Evolutionary conservation across 495 filamentous ascomycete genomes (phyloP).

Genomic region (Thermochaetoides thermophila): DNA sequence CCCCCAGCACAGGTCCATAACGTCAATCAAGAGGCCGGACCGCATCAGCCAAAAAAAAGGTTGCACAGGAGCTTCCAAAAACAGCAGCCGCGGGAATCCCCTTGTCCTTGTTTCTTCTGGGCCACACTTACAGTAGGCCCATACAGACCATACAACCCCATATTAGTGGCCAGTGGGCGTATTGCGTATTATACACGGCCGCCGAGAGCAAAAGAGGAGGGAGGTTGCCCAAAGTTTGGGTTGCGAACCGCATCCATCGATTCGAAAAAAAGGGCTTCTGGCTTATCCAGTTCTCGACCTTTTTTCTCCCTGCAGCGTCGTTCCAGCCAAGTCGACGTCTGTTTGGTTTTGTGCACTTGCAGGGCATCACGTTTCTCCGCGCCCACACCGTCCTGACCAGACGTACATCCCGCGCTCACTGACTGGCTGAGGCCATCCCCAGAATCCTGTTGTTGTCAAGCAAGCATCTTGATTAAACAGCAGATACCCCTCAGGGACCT

Average conservation of each 20-base stretch:
- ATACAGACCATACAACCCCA: too few species aligned
- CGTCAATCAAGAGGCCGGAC: constrained; percentile 7
- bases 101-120: constrained; percentile 12
- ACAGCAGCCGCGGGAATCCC: constrained; percentile 20
- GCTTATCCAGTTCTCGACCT: too few species aligned
- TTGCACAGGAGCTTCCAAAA: constrained; percentile 25
- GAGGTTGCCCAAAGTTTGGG: constrained; percentile 21
- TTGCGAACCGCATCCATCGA: constrained; percentile 19
- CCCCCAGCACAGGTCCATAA: too few species aligned
- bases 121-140: too few species aligned
- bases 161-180: too few species aligned
- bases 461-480: constrained; percentile 3
- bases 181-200: too few species aligned
- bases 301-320: constrained; percentile 16
- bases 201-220: too few species aligned
- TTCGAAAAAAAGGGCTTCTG: too few species aligned
- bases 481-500: too few species aligned
- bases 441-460: constrained; percentile 4
- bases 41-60: constrained; percentile 15
- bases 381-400: too few species aligned
- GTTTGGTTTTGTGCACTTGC: constrained; percentile 22
- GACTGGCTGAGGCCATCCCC: constrained; percentile 6
- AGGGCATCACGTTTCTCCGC: too few species aligned
- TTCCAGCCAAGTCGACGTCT: constrained; percentile 16
- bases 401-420: constrained; percentile 13